Conservation (phyloP, 169 alveolate species). For the Plasmodium vivax region DNA sequence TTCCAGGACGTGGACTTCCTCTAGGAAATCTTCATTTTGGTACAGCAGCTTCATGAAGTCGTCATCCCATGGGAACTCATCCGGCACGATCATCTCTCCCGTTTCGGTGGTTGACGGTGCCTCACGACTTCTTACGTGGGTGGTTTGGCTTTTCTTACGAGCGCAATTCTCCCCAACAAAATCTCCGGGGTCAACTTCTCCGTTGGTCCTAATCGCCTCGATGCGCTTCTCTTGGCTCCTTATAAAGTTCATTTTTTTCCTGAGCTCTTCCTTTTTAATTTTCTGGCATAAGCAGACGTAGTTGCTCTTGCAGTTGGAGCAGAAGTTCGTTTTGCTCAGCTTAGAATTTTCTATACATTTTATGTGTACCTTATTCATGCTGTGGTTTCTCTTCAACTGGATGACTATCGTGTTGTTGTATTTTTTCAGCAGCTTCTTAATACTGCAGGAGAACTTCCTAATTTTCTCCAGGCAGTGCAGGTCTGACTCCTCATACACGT, state of each 20-base stretch:
- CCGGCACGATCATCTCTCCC: neutral
- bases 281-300: constrained; percentile 55
- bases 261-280: constrained; percentile 22
- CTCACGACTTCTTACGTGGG: neutral
- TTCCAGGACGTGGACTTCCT: constrained; percentile 18
- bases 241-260: constrained; percentile 28
- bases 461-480: constrained; percentile 49
- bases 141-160: neutral
- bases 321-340: constrained; percentile 10
- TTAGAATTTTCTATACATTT: constrained; percentile 49
- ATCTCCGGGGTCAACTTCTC: neutral
- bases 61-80: neutral
- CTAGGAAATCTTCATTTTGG: constrained; percentile 8
- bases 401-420: constrained; percentile 48
- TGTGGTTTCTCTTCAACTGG: constrained; percentile 26
- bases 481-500: constrained; percentile 66
- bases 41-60: neutral
- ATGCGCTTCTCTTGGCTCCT: constrained; percentile 2
- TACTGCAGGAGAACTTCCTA: constrained; percentile 42
- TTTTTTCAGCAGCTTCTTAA: constrained; percentile 48
- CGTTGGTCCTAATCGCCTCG: neutral
- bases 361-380: constrained; percentile 68
- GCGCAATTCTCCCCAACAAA: neutral
- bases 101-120: neutral
- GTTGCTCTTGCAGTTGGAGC: constrained; percentile 39